These are phyloP conservation scores for Gentiana macrophylla DNA, from an alignment of 257 asterid genomes.

Conservation along the genomic window DNA sequence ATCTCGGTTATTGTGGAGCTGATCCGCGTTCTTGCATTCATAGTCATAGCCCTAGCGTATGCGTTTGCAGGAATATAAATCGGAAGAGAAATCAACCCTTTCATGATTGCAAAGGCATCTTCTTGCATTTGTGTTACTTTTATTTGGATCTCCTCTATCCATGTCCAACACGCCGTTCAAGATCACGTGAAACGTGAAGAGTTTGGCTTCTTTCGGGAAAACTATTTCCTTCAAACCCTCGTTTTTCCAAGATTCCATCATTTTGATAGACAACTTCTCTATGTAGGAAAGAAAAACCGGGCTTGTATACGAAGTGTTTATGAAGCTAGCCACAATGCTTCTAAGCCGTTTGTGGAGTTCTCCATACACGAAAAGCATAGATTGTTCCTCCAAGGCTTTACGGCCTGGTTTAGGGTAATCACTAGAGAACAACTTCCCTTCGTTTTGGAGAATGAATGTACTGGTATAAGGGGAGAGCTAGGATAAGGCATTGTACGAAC, in stretches of 20 bases:
- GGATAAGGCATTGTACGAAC: too few relatives aligned
- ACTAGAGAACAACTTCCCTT: constrained; percentile 38
- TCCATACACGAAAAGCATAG: constrained; percentile 30
- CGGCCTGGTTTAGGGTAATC: constrained; percentile 46
- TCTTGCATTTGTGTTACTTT: too few relatives aligned
- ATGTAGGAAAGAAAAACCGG: constrained; percentile 18
- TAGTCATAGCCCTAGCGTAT: constrained; percentile 34
- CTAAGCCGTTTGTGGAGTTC: constrained; percentile 8
- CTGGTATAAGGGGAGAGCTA: too few relatives aligned
- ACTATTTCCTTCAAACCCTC: constrained; percentile 11
- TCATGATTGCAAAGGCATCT: too few relatives aligned
- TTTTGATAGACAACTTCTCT: constrained; percentile 19
- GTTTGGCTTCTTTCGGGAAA: constrained; percentile 45
- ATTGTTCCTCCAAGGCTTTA: constrained; percentile 38
- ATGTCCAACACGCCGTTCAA: constrained; percentile 30
- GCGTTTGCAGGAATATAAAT: constrained; percentile 52
- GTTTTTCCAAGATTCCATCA: constrained; percentile 26
- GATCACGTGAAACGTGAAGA: constrained; percentile 49
- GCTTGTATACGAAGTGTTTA: constrained; percentile 28
- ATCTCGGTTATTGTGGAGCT: constrained; percentile 29
- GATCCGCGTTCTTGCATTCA: constrained; percentile 50
- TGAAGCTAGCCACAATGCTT: constrained; percentile 27
- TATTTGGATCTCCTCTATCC: too few relatives aligned
- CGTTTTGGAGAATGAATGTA: constrained; percentile 48
- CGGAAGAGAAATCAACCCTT: constrained; percentile 18